Base-by-base conservation (phyloP, 306 rosid genomes). In the Cicer yamashitae region DNA sequence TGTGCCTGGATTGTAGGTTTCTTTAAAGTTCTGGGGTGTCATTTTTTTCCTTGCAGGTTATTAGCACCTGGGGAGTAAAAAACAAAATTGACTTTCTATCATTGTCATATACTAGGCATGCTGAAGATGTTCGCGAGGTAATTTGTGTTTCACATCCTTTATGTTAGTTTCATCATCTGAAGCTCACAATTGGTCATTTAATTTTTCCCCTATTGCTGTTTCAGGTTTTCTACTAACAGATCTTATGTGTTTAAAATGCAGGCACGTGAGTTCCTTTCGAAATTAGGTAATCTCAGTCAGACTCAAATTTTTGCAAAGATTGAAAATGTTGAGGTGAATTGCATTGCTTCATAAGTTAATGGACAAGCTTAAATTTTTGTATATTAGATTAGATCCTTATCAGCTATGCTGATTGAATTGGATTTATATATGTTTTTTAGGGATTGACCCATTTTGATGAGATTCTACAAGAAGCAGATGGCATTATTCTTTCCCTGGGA, bases 401-500 rank as follows among this genome's bases (percentile, higher is more conserved):
- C 34, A 57, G 30, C 71, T 8, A 37, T 58, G 57, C 65, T 80
- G 71, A 67, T 34, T 77, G 8, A 39, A 61, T 8, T 9, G 66
- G 58, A 67, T 81, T 6, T 62, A 34, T 6, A 59, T n/a, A 53
- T 54, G 30, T 77, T 70, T 79, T 75, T 56, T 84, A 93, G 98
- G 98, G 98, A 53, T 82, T 93, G 88, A 73, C 77, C 73, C 92
- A 93, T 85, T 93, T 93, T 79, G 94, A 93, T 75, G 98, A 93
- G 79, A 93, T 93, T 78, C 86, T 93, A 69, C 86, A 82, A 88
- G 98, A 91, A 86, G 98, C 98, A 34, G 98, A 93, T 87, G 98
- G 98, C 59, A 83, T 93, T 64, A 93, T 93, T 63, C 81, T 93
- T 74, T 86, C 98, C 65, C 98, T 62, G 97, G 98, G 83, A 91